These are phyloP conservation scores for Plasmopara halstedii DNA, from an alignment of 352 stramenopile species.

Conservation along the genomic window DNA sequence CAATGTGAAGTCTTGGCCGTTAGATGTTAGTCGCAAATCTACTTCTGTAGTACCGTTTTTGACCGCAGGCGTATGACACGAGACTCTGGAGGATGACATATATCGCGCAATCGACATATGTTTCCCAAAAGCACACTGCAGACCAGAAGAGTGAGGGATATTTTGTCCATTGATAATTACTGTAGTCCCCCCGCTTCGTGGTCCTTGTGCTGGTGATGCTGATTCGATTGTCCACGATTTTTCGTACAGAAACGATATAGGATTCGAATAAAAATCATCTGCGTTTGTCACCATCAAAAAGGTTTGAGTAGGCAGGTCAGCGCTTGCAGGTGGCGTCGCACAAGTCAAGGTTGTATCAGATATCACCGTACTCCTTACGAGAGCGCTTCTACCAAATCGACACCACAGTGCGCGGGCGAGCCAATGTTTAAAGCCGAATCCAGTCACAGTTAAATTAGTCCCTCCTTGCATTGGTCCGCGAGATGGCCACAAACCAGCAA, in stretches of 20 bases:
- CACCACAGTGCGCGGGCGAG: constrained; percentile 27
- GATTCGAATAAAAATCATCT: constrained; percentile 51
- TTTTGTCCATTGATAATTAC: constrained; percentile 26
- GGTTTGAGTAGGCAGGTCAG: constrained; percentile 14
- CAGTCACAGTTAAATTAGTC: constrained; percentile 33
- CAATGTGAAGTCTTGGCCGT: constrained; percentile 42
- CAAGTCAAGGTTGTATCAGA: constrained; percentile 40
- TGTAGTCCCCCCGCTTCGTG: constrained; percentile 25
- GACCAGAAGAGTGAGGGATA: constrained; percentile 21
- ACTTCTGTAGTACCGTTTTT: constrained; percentile 7
- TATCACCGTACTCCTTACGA: constrained; percentile 21
- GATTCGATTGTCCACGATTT: constrained; percentile 22
- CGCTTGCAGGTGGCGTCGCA: constrained; percentile 19
- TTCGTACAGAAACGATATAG: constrained; percentile 43
- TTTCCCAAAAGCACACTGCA: constrained; percentile 35
- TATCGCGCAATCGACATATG: constrained; percentile 10
- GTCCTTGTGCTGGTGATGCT: constrained; percentile 19
- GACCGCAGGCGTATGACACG: constrained; percentile 15
- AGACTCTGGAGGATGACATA: constrained; percentile 18
- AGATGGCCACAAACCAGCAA: constrained; percentile 22
- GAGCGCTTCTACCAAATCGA: constrained; percentile 39
- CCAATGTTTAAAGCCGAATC: constrained; percentile 32
- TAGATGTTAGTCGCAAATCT: constrained; percentile 42
- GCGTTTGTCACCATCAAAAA: constrained; percentile 58
- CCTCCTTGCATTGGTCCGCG: constrained; percentile 31